A percentile compares a stretch with the other conserved stretches of the same genome.
Conservation (phyloP, 1,284 basidiomycete genomes). For the Moniliophthora roreri region DNA sequence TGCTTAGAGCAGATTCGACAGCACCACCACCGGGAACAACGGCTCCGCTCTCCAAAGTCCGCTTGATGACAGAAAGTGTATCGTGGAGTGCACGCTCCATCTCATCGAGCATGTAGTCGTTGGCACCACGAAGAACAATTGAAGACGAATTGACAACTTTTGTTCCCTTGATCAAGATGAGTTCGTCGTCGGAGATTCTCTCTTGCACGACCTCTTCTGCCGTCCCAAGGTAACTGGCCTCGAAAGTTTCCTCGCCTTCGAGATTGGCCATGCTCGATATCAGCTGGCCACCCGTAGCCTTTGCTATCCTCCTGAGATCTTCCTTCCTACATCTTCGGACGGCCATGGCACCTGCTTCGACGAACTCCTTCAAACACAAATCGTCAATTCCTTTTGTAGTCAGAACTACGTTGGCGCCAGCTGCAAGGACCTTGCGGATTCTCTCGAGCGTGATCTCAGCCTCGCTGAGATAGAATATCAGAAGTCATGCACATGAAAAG, state of each 20-base stretch:
- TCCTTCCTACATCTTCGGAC: slow-evolving; percentile 98
- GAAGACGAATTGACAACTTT: slow-evolving; percentile 95
- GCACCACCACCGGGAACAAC: slow-evolving; percentile 98
- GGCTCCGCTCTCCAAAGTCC: slow-evolving; percentile 93
- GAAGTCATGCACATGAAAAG: slow-evolving; percentile 10
- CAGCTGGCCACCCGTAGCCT: slow-evolving; percentile 94
- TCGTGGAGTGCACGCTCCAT: slow-evolving; percentile 99
- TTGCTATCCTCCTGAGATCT: slow-evolving; percentile 95
- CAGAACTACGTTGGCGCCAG: slow-evolving; percentile 96
- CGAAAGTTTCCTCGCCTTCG: slow-evolving; percentile 98
- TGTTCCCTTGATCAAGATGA: slow-evolving; percentile 96
- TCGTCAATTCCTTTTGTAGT: slow-evolving; percentile 99
- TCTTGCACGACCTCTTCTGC: slow-evolving; percentile 98
- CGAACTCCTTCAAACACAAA: slow-evolving; percentile 97
- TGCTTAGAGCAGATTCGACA: slow-evolving; percentile 95
- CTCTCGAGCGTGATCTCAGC: slow-evolving; percentile 96
- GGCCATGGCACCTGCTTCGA: slow-evolving; percentile 99
- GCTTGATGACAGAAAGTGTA: slow-evolving; percentile 93
- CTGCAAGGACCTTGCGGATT: slow-evolving; percentile 92
- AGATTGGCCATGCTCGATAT: slow-evolving; percentile 94
- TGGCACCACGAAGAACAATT: slow-evolving; percentile 94
- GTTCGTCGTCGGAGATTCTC: slow-evolving; percentile 97
- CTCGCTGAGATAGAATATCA: slow-evolving; percentile 57
- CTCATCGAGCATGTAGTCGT: slow-evolving; percentile 99
- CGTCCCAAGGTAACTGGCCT: slow-evolving; percentile 83